Base-by-base conservation (phyloP, 1,284 basidiomycete species). In the Heterobasidion annosum region DNA sequence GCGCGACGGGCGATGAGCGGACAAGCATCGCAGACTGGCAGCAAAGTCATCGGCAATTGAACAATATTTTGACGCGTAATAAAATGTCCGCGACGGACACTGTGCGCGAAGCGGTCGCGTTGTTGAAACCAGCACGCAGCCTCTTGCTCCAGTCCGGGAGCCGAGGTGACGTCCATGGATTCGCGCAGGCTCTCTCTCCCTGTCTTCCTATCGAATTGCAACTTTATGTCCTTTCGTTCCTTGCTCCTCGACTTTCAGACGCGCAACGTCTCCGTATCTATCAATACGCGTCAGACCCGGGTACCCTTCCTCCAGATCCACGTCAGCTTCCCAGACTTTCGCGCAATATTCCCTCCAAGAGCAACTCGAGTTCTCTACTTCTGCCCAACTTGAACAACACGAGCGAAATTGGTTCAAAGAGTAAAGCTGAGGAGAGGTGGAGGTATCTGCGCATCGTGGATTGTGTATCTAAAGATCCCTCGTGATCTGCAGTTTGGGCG, bases 181-280 rank as follows among this genome's bases (percentile, higher is more conserved):
- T 50, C 48, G 3, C 32, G n/a, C 25, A 37, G 8, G 7, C 12
- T 25, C 25, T 8, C 48, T 71, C 58, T 67, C 68, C 8, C 59
- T 61, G 62, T 13, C 70, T 88, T 33, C 85, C 85, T 0, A 74
- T 67, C 19, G 85, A 88, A 63, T 69, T 88, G 18, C 76, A 80
- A 56, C 70, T 82, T 3, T 61, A 80, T 62, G 78, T 82, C 53
- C 72, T 88, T 34, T 77, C 79, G 18, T 73, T 78, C 61, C 64
- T 84, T 34, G 75, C 82, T 2, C 84, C 83, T 10, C 70, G 68
- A 0, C 74, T 88, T 25, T 85, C 83, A 2, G 56, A 71, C 9
- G 62, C 72, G 1, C 86, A 88, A 59, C 76, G 75, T 16, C 66
- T 75, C 48, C 79, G 76, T 25, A 73, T 88, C 19, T 81, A 74